Percentiles rank a stretch among this genome's conserved stretches.
Conservation (phyloP, 768 basidiomycete species). For the Strobilomyces dryophilus region DNA sequence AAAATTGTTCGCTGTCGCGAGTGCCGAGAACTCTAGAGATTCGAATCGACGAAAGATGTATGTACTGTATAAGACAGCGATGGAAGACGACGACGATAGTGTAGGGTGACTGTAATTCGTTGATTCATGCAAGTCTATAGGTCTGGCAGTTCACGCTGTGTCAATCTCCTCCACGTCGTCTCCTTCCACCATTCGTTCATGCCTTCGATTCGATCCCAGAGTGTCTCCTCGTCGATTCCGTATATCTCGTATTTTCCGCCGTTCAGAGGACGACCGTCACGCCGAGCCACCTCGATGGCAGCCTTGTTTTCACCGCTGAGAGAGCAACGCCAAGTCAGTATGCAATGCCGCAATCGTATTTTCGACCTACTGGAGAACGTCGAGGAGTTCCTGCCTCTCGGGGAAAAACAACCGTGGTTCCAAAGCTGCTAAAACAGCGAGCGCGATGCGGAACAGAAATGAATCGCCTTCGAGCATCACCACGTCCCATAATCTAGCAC, state of each 20-base stretch:
- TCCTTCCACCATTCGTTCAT: conserved; percentile 95
- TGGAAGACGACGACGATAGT: conserved; percentile 41
- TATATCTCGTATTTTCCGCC: conserved; percentile 85
- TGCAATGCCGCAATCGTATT: not conserved
- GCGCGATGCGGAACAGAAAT: conserved; percentile 79
- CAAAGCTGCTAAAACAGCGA: conserved; percentile 79
- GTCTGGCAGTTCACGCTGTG: conserved; percentile 85
- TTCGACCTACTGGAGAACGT: conserved; percentile 60
- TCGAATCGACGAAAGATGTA: conserved; percentile 82
- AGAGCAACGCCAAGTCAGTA: conserved; percentile 10
- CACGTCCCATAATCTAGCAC: conserved; percentile 87
- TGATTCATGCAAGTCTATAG: conserved; percentile 21
- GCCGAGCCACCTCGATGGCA: conserved; percentile 73
- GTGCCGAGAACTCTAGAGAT: conserved; percentile 69
- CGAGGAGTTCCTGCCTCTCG: conserved; percentile 71
- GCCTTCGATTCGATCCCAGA: conserved; percentile 78
- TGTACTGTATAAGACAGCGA: conserved; percentile 66
- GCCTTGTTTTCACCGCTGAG: conserved; percentile 78
- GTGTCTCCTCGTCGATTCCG: conserved; percentile 75
- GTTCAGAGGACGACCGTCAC: conserved; percentile 58
- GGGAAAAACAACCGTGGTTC: conserved; percentile 90
- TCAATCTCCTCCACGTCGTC: conserved; percentile 79
- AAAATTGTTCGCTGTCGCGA: conserved; percentile 69
- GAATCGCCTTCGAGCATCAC: conserved; percentile 85
- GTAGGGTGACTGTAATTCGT: conserved; percentile 12